Percentiles rank a stretch among this genome's conserved stretches.
Evolutionary conservation across 2,329 filamentous ascomycete genomes (phyloP).

Genomic region (Clonostachys sp.): DNA sequence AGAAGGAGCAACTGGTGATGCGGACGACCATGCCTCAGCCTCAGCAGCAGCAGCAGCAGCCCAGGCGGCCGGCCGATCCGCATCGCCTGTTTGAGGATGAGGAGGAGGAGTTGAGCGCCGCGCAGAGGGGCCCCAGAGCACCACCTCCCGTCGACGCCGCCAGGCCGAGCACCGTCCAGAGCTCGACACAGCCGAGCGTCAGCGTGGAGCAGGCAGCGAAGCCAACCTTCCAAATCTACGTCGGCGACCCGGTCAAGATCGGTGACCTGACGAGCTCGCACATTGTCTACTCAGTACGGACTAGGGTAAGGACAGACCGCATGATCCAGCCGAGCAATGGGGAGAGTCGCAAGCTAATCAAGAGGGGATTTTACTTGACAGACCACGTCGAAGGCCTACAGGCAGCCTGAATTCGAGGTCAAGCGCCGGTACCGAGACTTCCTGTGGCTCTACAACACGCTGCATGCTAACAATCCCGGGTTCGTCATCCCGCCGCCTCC

Average conservation of each 20-base stretch:
- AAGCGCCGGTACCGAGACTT: constrained; percentile 95
- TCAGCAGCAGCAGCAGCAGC: constrained; percentile 29
- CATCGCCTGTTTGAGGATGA: constrained; percentile 66
- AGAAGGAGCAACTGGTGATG: constrained; percentile 61
- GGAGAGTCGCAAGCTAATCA: not conserved
- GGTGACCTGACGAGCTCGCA: constrained; percentile 95
- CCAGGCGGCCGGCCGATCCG: constrained; percentile 1
- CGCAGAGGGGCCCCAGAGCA: constrained; percentile 47
- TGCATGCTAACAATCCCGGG: constrained; percentile 92
- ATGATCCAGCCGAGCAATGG: not conserved
- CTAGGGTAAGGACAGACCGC: constrained; percentile 58
- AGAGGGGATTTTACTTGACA: constrained; percentile 25
- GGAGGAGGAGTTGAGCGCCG: constrained; percentile 64
- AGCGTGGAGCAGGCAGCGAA: constrained; percentile 92
- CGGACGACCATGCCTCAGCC: constrained; percentile 49
- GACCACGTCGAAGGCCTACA: constrained; percentile 96
- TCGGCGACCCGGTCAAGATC: constrained; percentile 97
- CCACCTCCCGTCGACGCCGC: constrained; percentile 62
- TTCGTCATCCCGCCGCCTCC: constrained; percentile 93
- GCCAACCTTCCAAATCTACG: constrained; percentile 82
- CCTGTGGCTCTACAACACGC: constrained; percentile 91
- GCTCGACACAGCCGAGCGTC: constrained; percentile 67
- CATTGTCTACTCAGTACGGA: constrained; percentile 94
- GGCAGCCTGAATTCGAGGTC: constrained; percentile 86
- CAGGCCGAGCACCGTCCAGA: constrained; percentile 43